These are phyloP conservation scores for Angomonas ambiguus DNA, from an alignment of 208 protist genomes.

Conservation along the genomic window DNA sequence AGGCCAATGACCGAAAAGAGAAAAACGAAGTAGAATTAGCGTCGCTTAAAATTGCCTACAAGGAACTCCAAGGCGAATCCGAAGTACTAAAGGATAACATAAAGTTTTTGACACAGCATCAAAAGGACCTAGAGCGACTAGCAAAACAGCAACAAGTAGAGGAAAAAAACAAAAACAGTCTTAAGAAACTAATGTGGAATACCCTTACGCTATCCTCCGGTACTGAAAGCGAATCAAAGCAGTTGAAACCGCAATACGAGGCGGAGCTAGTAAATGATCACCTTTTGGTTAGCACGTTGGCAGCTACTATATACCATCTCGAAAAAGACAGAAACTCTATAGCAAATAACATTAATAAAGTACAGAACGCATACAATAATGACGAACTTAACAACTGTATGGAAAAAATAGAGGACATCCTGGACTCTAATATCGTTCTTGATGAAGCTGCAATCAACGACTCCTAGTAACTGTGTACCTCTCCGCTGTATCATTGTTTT, in stretches of 20 bases:
- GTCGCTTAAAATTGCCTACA: slow-evolving; percentile 69
- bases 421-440: slow-evolving; percentile 7
- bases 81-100: slow-evolving; percentile 39
- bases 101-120: slow-evolving; percentile 19
- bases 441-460: slow-evolving; percentile 10
- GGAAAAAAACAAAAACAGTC: slow-evolving; percentile 24
- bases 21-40: slow-evolving; percentile 62
- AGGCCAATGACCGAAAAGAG: slow-evolving; percentile 29
- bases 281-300: slow-evolving; percentile 3
- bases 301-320: slow-evolving; percentile 10
- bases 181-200: slow-evolving; percentile 24
- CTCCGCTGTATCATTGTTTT: neutral
- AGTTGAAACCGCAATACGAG: slow-evolving; percentile 8
- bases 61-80: slow-evolving; percentile 59
- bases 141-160: slow-evolving; percentile 37
- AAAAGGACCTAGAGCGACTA: slow-evolving; percentile 29
- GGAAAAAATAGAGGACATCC: slow-evolving; percentile 5
- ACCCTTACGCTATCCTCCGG: slow-evolving; percentile 17
- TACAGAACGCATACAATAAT: slow-evolving; percentile 7
- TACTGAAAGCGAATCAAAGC: neutral
- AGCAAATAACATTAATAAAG: slow-evolving; percentile 9
- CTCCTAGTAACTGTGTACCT: neutral
- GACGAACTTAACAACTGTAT: neutral
- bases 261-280: slow-evolving; percentile 11
- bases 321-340: slow-evolving; percentile 9